Base-by-base conservation (phyloP, 164 flowering plant genomes). In the Pachysandra terminalis region DNA sequence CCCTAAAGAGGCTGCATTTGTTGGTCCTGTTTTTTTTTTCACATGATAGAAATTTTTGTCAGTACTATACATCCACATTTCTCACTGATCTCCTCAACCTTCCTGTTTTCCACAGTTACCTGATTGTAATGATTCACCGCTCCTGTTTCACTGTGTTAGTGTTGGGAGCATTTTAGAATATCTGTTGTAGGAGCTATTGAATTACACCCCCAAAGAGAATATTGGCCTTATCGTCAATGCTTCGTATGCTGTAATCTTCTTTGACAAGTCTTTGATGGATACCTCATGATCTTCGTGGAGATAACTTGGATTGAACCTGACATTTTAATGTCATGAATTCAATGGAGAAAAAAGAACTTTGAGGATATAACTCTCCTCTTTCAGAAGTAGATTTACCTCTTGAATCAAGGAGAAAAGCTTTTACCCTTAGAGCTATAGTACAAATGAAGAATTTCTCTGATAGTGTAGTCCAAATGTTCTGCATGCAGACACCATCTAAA, bases 11-110 rank as follows among this genome's bases (percentile, higher is more conserved):
- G n/a, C 37, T 32, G 37, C 37, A 32, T 32, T 32, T 32, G 3
- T 32, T 32, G 37, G 37, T 3, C 37, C 7, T 32, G 37, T 3
- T 32, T 32, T 32, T 32, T 32, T 32, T 32, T 32, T 32, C 37
- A 3, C 37, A 32, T 32, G 7, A 32, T 32, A 32, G 37, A 7
- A 3, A 32, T 32, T 32, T 32, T 7, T 32, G 37, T 32, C 37
- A 32, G 37, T 32, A 32, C 37, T 7, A 32, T 32, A 32, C 37
- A 32, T 32, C 37, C 7, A 88, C 86, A 85, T 32, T 74, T 84
- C 56, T 88, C 95, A 73, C 90, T 82, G 9, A 91, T 84, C 78
- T 91, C 97, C 76, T 90, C 28, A 64, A 87, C 77, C 77, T 83
- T 90, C 68, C 87, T 90, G 32, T 74, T 78, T 48, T 85, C 97